Conservation (phyloP, 1,139 yeast species). For the Diutina mesorugosa region DNA sequence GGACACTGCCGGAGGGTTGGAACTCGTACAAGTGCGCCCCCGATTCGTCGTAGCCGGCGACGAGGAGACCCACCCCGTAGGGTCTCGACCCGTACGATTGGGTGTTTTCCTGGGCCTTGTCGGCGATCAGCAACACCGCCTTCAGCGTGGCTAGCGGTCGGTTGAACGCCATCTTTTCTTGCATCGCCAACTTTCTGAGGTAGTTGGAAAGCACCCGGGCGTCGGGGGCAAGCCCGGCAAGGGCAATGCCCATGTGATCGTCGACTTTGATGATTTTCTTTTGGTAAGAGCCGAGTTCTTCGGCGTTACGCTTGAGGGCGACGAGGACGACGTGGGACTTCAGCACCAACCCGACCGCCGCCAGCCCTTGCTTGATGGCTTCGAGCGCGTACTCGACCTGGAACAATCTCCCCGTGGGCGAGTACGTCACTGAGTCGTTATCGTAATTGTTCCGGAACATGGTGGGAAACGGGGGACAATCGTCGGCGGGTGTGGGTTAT, state of each 20-base stretch:
- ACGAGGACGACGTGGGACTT: constrained; percentile 81
- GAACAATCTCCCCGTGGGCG: constrained; percentile 94
- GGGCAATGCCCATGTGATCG: constrained; percentile 85
- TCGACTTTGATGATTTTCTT: constrained; percentile 87
- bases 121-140: constrained; percentile 82
- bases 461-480: background rate
- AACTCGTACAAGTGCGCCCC: constrained; percentile 94
- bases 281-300: constrained; percentile 93
- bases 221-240: constrained; percentile 97
- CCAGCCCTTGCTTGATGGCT: constrained; percentile 96
- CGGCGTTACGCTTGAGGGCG: constrained; percentile 87
- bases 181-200: constrained; percentile 85
- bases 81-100: constrained; percentile 96
- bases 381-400: constrained; percentile 94
- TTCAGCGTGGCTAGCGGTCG: constrained; percentile 78
- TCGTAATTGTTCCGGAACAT: constrained; percentile 96
- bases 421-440: constrained; percentile 93
- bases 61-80: constrained; percentile 88
- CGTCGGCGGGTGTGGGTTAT: background rate
- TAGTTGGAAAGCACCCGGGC: constrained; percentile 86
- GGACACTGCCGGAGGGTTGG: constrained; percentile 88
- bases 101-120: constrained; percentile 93
- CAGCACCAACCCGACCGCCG: constrained; percentile 88
- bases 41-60: constrained; percentile 87
- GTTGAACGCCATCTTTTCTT: constrained; percentile 73